These are phyloP conservation scores for Diutina mesorugosa DNA, from an alignment of 1,139 yeast genomes.

Conservation along the genomic window DNA sequence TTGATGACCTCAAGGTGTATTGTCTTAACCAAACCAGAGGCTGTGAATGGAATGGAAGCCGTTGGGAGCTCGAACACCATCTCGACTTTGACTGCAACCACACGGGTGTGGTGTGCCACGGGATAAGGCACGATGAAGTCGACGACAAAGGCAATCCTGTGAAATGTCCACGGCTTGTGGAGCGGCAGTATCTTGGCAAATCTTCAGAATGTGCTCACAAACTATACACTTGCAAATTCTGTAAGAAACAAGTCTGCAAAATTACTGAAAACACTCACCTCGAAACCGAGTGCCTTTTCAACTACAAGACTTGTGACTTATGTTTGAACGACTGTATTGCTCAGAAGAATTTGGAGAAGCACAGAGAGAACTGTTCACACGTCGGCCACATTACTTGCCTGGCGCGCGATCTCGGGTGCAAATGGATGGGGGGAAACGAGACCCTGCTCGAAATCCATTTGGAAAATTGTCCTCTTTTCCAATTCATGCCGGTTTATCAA, in stretches of 20 bases:
- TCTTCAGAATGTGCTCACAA: conserved; percentile 20
- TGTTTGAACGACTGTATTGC: conserved; percentile 32
- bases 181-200: conserved; percentile 11
- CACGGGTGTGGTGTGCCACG: conserved; percentile 36
- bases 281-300: conserved; percentile 24
- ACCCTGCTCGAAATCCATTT: conserved; percentile 18
- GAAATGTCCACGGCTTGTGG: conserved; percentile 11
- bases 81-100: conserved; percentile 34
- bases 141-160: conserved; percentile 1
- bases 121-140: conserved; percentile 10
- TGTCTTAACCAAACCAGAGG: conserved; percentile 46
- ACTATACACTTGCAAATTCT: conserved; percentile 23
- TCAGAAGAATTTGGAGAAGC: conserved; percentile 17
- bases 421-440: conserved; percentile 25
- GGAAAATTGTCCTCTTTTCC: neutral
- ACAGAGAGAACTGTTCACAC: conserved; percentile 22
- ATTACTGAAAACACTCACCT: conserved; percentile 23
- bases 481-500: neutral
- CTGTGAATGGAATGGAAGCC: conserved; percentile 42
- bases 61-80: conserved; percentile 51
- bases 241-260: conserved; percentile 20
- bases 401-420: conserved; percentile 28
- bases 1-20: conserved; percentile 45
- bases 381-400: conserved; percentile 24
- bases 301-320: conserved; percentile 25